Base-by-base conservation (phyloP, 148 eudicot genomes). In the Rhododendron mucronatum region DNA sequence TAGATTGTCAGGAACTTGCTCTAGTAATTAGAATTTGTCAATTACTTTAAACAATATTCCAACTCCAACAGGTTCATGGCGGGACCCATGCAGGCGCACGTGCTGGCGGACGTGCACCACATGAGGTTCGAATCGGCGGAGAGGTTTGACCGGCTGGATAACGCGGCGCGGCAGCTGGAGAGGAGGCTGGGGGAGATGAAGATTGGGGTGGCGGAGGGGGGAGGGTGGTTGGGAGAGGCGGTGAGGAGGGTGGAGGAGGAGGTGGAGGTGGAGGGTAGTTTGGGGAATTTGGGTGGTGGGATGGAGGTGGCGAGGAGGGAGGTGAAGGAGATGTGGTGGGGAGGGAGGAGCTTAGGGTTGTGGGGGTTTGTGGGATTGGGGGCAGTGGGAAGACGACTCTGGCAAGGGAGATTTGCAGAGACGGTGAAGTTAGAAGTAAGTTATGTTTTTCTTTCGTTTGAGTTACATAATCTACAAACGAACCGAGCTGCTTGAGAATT, bases 321-420 rank as follows among this genome's bases (percentile, higher is more conserved):
- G 80, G 92, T 94, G 26, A 96, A 91, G 90, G 96, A 96, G 87
- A 89, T 96, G 95, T 96, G 11, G 84, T 91, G 67, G 94, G 74
- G 71, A 86, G 86, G 61, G 89, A 88, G 8, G 88, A 87, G 55
- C 84, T 73, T 16, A 85, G 30, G 80, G 95, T 95, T 85, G 41
- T 93, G 78, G 98, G 96, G 41, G 88, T 96, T 85, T 90, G 87
- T 90, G 99, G 99, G 84, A 94, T 95, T 85, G 98, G 96, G 16
- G 99, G 99, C 3, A 95, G 94, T 90, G 99, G 99, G 12, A 96
- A 96, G 86, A 96, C 99, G 26, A 96, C 98, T 83, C 87, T 96
- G 84, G 95, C 95, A 84, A 89, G 84, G 79, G 91, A 95, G 78
- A 86, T 95, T 88, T 95, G 89, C 87, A 91, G 78, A 85, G 99